A percentile compares a stretch with the other conserved stretches of the same genome.
Evolutionary conservation across 192 early-diverging fungal species (phyloP).

Genomic region (Allomyces macrogynus): DNA sequence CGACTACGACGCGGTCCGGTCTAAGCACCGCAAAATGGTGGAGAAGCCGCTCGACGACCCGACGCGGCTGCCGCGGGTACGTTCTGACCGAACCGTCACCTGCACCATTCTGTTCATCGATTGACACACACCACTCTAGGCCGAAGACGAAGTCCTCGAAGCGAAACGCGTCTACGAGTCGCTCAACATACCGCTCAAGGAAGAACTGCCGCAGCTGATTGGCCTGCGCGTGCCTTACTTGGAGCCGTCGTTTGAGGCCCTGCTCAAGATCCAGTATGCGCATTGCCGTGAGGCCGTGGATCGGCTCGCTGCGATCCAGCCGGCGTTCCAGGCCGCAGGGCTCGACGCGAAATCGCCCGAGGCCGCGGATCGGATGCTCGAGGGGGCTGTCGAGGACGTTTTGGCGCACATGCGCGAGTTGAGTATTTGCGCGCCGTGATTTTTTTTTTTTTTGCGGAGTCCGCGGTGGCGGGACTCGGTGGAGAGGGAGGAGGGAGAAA

Average conservation of each 20-base stretch:
- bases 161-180: conserved; percentile 58
- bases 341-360: conserved; percentile 8
- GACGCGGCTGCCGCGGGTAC: conserved; percentile 32
- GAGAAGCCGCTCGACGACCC: conserved; percentile 62
- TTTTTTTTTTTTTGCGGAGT: too few species aligned
- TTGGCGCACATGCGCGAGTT: conserved; percentile 78
- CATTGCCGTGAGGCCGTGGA: conserved; percentile 60
- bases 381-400: conserved; percentile 57
- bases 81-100: conserved; percentile 2
- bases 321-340: conserved; percentile 10
- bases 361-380: conserved; percentile 23
- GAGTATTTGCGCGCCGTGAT: conserved; percentile 23
- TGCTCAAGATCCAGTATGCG: conserved; percentile 76
- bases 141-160: conserved; percentile 57
- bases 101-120: background rate
- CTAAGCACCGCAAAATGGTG: conserved; percentile 56
- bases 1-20: conserved; percentile 65
- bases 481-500: too few species aligned
- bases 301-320: conserved; percentile 23
- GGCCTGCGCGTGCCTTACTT: conserved; percentile 71
- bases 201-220: conserved; percentile 78
- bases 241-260: conserved; percentile 88
- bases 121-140: conserved; percentile 16
- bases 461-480: too few species aligned
- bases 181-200: conserved; percentile 58